A percentile compares a stretch with the other conserved stretches of the same genome.
Evolutionary conservation across 169 alveolate genomes (phyloP).

Genomic region (Toxoplasma gondii): DNA sequence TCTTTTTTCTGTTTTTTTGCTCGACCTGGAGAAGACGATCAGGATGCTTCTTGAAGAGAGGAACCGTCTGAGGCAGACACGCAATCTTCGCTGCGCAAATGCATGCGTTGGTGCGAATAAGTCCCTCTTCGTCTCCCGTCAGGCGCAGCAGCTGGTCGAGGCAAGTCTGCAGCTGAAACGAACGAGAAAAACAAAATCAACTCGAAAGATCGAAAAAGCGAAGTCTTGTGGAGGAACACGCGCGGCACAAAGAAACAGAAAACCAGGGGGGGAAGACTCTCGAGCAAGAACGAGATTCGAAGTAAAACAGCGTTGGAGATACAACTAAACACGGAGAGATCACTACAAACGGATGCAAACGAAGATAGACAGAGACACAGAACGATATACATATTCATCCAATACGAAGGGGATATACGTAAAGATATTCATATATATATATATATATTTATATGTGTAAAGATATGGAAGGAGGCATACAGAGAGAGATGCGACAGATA

Average conservation of each 20-base stretch:
- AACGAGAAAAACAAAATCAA: not conserved
- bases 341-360: not conserved
- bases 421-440: not conserved
- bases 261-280: no score
- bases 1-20: no score
- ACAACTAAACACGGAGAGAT: not conserved
- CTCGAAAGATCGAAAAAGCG: no score
- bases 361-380: not conserved
- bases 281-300: no score
- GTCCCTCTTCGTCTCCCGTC: not conserved
- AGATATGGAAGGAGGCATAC: not conserved
- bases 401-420: no score
- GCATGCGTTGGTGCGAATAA: constrained; percentile 24
- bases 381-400: not conserved
- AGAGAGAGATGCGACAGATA: not conserved
- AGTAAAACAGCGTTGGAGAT: no score
- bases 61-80: not conserved
- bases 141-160: constrained; percentile 16
- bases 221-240: no score
- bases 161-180: constrained; percentile 16
- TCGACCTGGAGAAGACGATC: no score
- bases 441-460: not conserved
- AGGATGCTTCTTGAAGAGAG: not conserved
- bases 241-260: no score
- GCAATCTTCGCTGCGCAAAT: constrained; percentile 24